phyloP scores from a whole-genome alignment of 306 rosid species.

The Adenanthera pavonina region DNA sequence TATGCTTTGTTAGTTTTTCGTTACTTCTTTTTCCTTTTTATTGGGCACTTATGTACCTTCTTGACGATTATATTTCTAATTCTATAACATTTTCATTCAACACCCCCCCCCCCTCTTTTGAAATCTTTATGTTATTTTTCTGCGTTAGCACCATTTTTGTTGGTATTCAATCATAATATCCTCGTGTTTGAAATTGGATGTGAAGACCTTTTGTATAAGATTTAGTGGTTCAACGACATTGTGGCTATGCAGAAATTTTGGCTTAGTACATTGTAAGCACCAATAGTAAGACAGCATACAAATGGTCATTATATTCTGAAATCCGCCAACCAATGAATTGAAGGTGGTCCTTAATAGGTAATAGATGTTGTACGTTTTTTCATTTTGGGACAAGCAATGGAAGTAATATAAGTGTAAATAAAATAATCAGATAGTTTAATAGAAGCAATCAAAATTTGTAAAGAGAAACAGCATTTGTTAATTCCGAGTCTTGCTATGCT shows the following conservation, averaged over 20 bases:
- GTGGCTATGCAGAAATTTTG: slow-evolving; percentile 5
- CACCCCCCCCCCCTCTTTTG: background rate
- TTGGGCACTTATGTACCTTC: background rate
- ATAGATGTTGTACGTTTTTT: background rate
- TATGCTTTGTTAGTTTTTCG: background rate
- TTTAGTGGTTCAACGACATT: background rate
- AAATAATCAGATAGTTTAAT: slow-evolving; percentile 4
- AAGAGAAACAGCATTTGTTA: background rate
- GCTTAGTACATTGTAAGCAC: background rate
- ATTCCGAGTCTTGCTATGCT: background rate
- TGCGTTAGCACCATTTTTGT: background rate
- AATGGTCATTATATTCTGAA: slow-evolving; percentile 31
- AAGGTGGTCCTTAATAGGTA: background rate
- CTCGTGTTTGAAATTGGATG: background rate
- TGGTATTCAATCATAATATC: background rate
- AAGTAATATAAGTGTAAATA: slow-evolving; percentile 9
- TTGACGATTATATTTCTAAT: background rate
- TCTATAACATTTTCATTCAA: background rate
- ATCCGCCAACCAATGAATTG: slow-evolving; percentile 11
- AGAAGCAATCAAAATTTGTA: slow-evolving; percentile 21
- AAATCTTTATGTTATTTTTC: background rate
- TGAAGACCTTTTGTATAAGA: background rate
- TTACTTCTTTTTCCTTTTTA: background rate
- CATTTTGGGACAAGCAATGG: slow-evolving; percentile 11
- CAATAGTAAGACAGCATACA: slow-evolving; percentile 11